Evolutionary conservation across 2,329 filamentous ascomycete species (phyloP).

Genomic region (Apiospora sp.): DNA sequence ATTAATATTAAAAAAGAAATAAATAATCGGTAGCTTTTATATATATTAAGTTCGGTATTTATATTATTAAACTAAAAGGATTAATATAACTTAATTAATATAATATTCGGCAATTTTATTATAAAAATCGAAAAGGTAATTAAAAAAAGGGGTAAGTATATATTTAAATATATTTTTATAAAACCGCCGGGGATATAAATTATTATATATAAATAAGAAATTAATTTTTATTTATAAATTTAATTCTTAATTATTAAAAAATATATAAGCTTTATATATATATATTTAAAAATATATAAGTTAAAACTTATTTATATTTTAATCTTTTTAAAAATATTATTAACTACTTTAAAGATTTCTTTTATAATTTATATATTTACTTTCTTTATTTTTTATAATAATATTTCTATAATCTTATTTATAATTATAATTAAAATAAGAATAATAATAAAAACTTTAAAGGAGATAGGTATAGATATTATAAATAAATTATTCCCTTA

Average conservation of each 20-base stretch:
- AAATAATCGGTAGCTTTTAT: not conserved
- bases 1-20: not conserved
- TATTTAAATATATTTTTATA: too few relatives aligned
- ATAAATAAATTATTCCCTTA: not conserved
- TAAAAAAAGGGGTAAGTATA: too few relatives aligned
- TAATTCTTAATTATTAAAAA: not conserved
- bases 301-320: not conserved
- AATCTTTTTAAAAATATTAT: not conserved
- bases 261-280: not conserved
- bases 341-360: not conserved
- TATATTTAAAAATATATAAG: not conserved
- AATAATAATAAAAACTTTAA: not conserved
- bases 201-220: not conserved
- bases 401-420: not conserved
- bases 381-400: too few relatives aligned
- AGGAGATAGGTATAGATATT: not conserved
- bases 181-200: too few relatives aligned
- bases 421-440: not conserved
- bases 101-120: not conserved
- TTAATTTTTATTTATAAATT: not conserved
- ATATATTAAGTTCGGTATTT: not conserved
- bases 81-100: not conserved
- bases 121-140: too few relatives aligned
- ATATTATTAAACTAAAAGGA: not conserved
- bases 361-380: too few relatives aligned